A percentile compares a stretch with the other conserved stretches of the same genome.
Conservation (phyloP, 192 early-diverging fungal species). For the Entrophospora sp. region DNA sequence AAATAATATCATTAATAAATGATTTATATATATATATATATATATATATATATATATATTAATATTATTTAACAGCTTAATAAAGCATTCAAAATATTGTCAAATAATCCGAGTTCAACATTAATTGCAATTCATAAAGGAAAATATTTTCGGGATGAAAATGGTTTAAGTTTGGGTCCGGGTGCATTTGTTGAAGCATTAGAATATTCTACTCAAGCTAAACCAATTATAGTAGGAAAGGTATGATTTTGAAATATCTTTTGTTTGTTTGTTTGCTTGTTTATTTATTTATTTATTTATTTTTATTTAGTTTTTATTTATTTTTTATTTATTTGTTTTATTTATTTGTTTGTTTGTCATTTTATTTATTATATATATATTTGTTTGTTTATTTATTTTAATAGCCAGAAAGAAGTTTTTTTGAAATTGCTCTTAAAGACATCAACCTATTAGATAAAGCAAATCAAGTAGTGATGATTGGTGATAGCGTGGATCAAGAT, state of each 20-base stretch:
- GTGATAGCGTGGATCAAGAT: conserved; percentile 80
- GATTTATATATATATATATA: too few relatives aligned
- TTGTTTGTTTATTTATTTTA: too few relatives aligned
- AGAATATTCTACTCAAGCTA: conserved; percentile 64
- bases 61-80: conserved; percentile 44
- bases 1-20: too few relatives aligned
- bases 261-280: too few relatives aligned
- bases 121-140: conserved; percentile 81
- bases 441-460: conserved; percentile 31
- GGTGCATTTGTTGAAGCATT: conserved; percentile 84
- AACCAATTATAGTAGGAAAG: conserved; percentile 73
- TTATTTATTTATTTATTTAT: not conserved
- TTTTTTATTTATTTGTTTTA: not conserved
- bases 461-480: conserved; percentile 62
- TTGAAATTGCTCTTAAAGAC: conserved; percentile 64
- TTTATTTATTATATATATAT: too few relatives aligned
- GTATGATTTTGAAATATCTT: too few relatives aligned
- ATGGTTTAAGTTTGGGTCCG: conserved; percentile 68
- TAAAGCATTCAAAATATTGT: conserved; percentile 64
- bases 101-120: conserved; percentile 37
- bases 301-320: not conserved
- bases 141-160: conserved; percentile 62
- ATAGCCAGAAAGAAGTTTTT: conserved; percentile 63
- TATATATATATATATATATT: too few relatives aligned
- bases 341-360: not conserved